phyloP scores from a whole-genome alignment of 2,329 filamentous ascomycete genomes.

The Alternaria hordeiaustralica region DNA sequence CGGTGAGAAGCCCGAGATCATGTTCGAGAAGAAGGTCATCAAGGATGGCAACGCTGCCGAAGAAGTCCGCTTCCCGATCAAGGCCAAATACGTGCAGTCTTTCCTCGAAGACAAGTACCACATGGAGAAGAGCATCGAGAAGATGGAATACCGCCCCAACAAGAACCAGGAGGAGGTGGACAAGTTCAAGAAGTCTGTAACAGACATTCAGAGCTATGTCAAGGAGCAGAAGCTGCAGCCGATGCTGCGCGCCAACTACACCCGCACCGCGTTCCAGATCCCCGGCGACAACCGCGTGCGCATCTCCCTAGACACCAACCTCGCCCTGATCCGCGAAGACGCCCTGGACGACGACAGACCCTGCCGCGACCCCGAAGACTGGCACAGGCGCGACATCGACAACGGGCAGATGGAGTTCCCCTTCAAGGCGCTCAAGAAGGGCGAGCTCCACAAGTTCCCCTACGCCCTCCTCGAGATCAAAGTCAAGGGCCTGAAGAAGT shows the following conservation, averaged over 20 bases:
- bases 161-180: constrained; percentile 70
- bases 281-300: constrained; percentile 88
- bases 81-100: constrained; percentile 89
- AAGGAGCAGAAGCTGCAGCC: constrained; percentile 79
- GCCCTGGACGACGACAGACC: constrained; percentile 81
- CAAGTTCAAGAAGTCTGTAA: constrained; percentile 73
- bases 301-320: constrained; percentile 89
- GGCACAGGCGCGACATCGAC: constrained; percentile 93
- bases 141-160: constrained; percentile 79
- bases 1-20: constrained; percentile 76
- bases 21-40: constrained; percentile 88
- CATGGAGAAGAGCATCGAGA: constrained; percentile 88
- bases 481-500: constrained; percentile 71
- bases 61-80: constrained; percentile 82
- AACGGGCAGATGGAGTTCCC: constrained; percentile 82
- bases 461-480: constrained; percentile 94
- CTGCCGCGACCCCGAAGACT: constrained; percentile 84
- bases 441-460: constrained; percentile 89
- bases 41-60: constrained; percentile 77
- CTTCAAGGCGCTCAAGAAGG: constrained; percentile 85
- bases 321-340: constrained; percentile 82
- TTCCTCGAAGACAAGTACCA: constrained; percentile 88
- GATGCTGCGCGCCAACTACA: constrained; percentile 89
- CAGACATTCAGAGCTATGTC: constrained; percentile 81
- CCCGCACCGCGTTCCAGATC: constrained; percentile 94